phyloP scores from a whole-genome alignment of 2,329 filamentous ascomycete genomes.

The Exophiala bonariae region DNA sequence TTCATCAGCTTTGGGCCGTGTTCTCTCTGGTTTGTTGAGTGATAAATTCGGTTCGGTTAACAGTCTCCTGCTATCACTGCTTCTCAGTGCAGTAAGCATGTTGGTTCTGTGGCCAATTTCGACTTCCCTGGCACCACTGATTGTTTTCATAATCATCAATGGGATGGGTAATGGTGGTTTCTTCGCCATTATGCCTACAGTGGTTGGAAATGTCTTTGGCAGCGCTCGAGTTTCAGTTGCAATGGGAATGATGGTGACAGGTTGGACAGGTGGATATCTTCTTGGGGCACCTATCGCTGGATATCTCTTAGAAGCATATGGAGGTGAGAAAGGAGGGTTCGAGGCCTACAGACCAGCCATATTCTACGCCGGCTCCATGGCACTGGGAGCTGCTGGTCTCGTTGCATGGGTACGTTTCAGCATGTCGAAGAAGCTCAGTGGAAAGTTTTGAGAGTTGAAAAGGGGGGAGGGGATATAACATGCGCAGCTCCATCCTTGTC shows the following conservation, averaged over 20 bases:
- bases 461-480: no score
- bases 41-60: conserved; percentile 59
- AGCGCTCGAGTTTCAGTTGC: conserved; percentile 55
- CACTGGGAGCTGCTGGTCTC: conserved; percentile 45
- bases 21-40: conserved; percentile 55
- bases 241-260: conserved; percentile 63
- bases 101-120: conserved; percentile 62
- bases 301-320: conserved; percentile 57
- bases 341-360: conserved; percentile 60
- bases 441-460: not conserved
- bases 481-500: no score
- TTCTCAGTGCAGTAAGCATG: conserved; percentile 58
- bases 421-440: conserved; percentile 24
- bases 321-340: conserved; percentile 51
- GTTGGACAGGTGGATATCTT: conserved; percentile 62
- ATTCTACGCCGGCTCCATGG: conserved; percentile 59
- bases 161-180: conserved; percentile 62
- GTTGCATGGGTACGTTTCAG: conserved; percentile 46
- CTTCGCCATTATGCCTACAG: conserved; percentile 64
- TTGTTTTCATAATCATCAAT: conserved; percentile 60
- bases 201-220: conserved; percentile 61
- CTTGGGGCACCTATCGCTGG: conserved; percentile 62
- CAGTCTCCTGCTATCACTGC: conserved; percentile 51
- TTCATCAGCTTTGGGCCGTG: conserved; percentile 57
- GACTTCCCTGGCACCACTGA: conserved; percentile 52